Base-by-base conservation (phyloP, 2,329 filamentous ascomycete genomes). In the Pyrenochaeta sp. region DNA sequence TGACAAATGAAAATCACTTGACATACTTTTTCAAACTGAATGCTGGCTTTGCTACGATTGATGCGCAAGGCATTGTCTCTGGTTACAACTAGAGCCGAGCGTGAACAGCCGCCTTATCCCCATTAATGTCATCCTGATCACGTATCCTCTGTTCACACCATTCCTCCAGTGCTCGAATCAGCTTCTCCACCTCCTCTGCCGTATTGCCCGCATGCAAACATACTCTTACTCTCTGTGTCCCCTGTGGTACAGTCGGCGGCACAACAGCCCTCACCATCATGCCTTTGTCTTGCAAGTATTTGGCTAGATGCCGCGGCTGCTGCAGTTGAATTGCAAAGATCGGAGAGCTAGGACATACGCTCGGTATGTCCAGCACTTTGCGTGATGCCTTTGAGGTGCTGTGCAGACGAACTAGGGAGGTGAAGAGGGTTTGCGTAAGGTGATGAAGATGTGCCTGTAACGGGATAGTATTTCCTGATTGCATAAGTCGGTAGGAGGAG, bases 151-250 rank as follows among this genome's bases (percentile, higher is more conserved):
- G 29, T 15, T 60, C 39, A 45, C 66, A 66, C 75, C 75, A 78
- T 14, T 56, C 57, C 36, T 64, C 65, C 27, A 78, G 65, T 4
- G 66, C 54, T 18, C 47, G 20, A 1, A 75, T 65, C 4, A 79
- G 68, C 15, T 31, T 61, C 29, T 69, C 49, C 5, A 79, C 61
- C 42, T 81, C 62, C 1, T 60, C 66, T 14, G 65, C 52, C 2
- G 76, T 79, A 45, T 80, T 79, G 7, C 66, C 67, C 2, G 77
- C 77, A 56, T 81, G 78, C 29, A 81, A 55, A 15, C 75, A 72
- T 1, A 81, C 54, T 20, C 77, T 67, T 4, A 81, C 63, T n/a
- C 79, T 67, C 41, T 68, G 68, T 17, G 72, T 67, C 0, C 77
- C 77, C 36, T 66, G 61, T 1, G 77, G 77, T 3, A 81, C 79